Evolutionary conservation across 805 yeast species (phyloP), one percentile per base, ranked within the genome.

Genomic region (Cyberlindnera galapagoensis): DNA sequence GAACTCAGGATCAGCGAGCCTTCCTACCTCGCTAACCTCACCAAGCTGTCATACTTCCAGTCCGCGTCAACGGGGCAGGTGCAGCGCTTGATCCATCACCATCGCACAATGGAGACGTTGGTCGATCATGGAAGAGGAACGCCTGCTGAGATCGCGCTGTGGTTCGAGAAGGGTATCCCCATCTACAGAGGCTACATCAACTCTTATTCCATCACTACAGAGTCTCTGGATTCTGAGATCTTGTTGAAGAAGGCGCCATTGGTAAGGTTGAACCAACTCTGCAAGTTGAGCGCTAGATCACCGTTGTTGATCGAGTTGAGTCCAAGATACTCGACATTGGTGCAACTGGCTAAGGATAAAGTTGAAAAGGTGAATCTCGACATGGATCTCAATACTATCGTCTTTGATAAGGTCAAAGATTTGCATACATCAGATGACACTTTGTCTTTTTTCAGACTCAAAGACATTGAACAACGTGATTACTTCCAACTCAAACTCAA

Each of bases 381-480:
- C 7, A 24, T 50, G 1, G 53, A 50, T 28, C 34, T 47, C 18
- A 39, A 31, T 24, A 32, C 47, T 5, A 26, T 49, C 6, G 21
- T 21, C 11, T 51, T 51, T 19, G 37, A 42, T 28, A 15, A 36
- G 3, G 49, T 49, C 8, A 26, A 21, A 15, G 46, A 43, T 12
- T 27, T 49, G 7, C 22, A 21, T 2, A 29, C 24, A 3, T 16
- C 30, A 26, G 20, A 30, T 6, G 12, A 25, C 3, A 39, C 47
- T 4, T 39, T 38, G 6, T 34, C 41, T 1, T 51, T 40, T 31
- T 51, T 51, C 37, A 33, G 38, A 25, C 26, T 30, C 6, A 22
- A 27, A 1, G 47, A 51, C 8, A 35, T 49, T 17, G 25, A 40
- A 3, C 38, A 41, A 18, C 43, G 56, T 30, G 56, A 49, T 22